Base-by-base conservation (phyloP, 768 basidiomycete species). In the Paxillus ammoniavirescens region DNA sequence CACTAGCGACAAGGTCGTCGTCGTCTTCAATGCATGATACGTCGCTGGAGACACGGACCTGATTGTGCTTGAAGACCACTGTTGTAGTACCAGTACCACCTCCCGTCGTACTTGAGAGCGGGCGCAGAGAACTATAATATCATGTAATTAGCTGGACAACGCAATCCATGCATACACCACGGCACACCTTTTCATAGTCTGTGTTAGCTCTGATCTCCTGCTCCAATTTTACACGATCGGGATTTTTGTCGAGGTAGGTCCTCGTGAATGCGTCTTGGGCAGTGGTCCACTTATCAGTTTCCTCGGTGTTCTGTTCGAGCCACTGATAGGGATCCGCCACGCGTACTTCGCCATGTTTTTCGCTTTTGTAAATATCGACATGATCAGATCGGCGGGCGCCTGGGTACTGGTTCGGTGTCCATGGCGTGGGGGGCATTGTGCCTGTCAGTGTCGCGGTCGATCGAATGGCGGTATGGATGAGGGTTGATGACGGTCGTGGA, bases 11-110 rank as follows among this genome's bases (percentile, higher is more conserved):
- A 38, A 23, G 35, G 31, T 28, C 21, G 9, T 35, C 1, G 38
- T 52, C 28, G n/a, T 43, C 45, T 8, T 17, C 21, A 45, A 35
- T 18, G 45, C 8, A 2, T 8, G 2, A 43, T 26, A 6, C n/a
- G 4, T n/a, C 1, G 8, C 15, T 4, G 17, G 47, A 50, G 31
- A 21, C 43, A 61, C 66, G 37, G 23, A 73, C 71, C 72, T 49
- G 80, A 74, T 63, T 91, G 89, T 1, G 86, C 76, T 57, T 90
- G 84, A 26, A 92, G 77, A 30, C 90, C 91, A 49, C 80, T 83
- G 70, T 93, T 91, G 63, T 86, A 80, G 62, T 78, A 81, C 87
- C 89, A 90, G 61, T 93, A 93, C 85, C 88, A 93, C 46, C 78
- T 79, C 14, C 77, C 79, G 60, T 91, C 88, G 13, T 83, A 74